phyloP scores from a whole-genome alignment of 805 yeast species.

The Sporopachydermia lactativora region DNA sequence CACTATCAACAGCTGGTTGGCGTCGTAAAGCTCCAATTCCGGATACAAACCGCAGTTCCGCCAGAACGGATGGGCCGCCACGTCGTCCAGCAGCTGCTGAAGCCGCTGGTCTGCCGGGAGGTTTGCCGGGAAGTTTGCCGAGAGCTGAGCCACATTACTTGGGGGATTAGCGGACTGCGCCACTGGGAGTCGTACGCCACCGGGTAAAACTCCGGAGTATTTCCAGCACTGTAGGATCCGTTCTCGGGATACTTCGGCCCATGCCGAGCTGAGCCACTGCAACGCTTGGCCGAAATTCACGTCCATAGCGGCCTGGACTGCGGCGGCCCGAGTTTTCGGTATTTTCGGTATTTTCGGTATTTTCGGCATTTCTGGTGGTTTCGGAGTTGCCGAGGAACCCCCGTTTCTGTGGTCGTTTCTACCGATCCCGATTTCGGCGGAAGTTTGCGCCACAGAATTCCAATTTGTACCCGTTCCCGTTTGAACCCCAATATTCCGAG shows the following conservation, averaged over 20 bases:
- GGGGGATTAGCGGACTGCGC: too few species aligned
- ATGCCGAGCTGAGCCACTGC: conserved; percentile 2
- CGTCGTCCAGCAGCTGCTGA: conserved; percentile 23
- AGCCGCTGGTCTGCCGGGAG: conserved; percentile 19
- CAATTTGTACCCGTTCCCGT: too few species aligned
- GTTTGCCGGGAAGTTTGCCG: too few species aligned
- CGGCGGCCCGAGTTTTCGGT: background rate
- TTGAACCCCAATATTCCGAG: too few species aligned
- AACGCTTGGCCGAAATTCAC: conserved; percentile 3
- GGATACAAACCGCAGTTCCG: conserved; percentile 29
- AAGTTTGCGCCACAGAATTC: too few species aligned
- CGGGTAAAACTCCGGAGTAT: conserved; percentile 27
- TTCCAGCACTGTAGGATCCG: conserved; percentile 23
- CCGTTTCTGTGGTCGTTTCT: too few species aligned
- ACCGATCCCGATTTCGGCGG: too few species aligned
- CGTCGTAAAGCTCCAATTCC: conserved; percentile 44
- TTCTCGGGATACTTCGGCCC: conserved; percentile 2
- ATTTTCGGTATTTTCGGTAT: too few species aligned
- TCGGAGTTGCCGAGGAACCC: too few species aligned
- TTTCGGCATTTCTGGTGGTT: too few species aligned
- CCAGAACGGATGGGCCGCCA: conserved; percentile 25
- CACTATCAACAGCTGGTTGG: conserved; percentile 37
- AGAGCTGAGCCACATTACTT: too few species aligned
- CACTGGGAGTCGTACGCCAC: conserved; percentile 13
- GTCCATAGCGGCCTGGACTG: conserved; percentile 1